These are phyloP conservation scores for Serendipita sp. DNA, from an alignment of 768 basidiomycete genomes.

Conservation along the genomic window DNA sequence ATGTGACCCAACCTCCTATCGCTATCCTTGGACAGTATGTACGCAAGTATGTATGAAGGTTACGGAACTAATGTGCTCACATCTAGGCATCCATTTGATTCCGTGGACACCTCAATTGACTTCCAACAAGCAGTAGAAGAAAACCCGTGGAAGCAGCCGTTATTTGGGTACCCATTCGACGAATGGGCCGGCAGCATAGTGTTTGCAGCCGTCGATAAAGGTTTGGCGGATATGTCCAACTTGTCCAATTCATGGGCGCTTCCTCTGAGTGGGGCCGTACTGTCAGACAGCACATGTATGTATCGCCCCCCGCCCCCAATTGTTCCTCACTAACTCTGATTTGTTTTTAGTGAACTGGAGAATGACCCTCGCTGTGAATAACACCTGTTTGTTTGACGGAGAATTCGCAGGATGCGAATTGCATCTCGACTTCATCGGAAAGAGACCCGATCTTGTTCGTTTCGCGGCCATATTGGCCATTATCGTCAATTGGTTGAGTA, in stretches of 20 bases:
- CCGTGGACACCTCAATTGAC: background rate
- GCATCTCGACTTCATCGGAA: background rate
- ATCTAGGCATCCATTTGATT: background rate
- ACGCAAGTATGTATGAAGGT: background rate
- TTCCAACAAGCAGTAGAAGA: background rate
- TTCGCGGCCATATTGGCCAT: background rate
- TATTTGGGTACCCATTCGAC: slow-evolving; percentile 1
- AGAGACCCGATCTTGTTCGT: background rate
- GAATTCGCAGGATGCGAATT: background rate
- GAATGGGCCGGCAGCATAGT: background rate
- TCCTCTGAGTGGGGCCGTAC: background rate
- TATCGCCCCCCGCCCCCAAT: background rate
- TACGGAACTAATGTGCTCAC: background rate
- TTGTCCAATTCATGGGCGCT: background rate
- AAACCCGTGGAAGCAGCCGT: background rate
- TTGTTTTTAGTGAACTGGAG: background rate
- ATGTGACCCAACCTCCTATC: background rate
- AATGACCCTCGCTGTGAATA: background rate
- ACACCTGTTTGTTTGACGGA: background rate
- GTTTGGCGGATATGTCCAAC: background rate
- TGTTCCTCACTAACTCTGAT: background rate
- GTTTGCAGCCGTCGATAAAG: background rate
- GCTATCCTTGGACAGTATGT: background rate
- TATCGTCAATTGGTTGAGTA: background rate
- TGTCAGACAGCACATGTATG: background rate